Evolutionary conservation across 2,329 filamentous ascomycete species (phyloP), one percentile per base, ranked within the genome.

Genomic region (Pyrenophora tritici-repentis): DNA sequence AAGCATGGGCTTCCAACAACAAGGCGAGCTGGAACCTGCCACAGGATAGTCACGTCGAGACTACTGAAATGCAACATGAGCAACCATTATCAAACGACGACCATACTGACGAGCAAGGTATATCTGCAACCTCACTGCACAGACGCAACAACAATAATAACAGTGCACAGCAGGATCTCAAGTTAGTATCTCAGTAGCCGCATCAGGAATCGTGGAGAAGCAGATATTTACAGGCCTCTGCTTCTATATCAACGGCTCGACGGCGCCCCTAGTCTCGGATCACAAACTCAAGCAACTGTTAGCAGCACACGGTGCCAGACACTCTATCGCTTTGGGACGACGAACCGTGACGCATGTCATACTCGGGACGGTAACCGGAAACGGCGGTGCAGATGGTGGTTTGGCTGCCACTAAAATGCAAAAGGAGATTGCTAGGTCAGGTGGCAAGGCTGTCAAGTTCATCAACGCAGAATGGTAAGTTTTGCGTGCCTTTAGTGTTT

Each of bases 181-280:
- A n/a, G 10, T 20, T 18, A 26, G 44, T 13, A 20, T 41, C 6
- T 36, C 18, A 39, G 39, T 44, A 17, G 10, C 48, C 32, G 16
- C 36, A 7, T 34, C 58, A 18, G 53, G 47, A 24, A 45, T 39
- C 12, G 40, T 34, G 12, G 38, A 67, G 32, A 72, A 64, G 38
- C 70, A 77, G 39, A 82, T 95, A 45, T 92, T 97, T 69, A 75
- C 83, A 37, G 84, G 86, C 13, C 80, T 91, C 17, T 86, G 84
- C 43, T 82, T 96, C 63, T 94, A 93, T 75, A 83, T 97, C 73
- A 96, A 96, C 73, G 91, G 91, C 54, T 92, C 89, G 60, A 96
- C 91, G 2, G 82, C 86, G 53, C 91, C 92, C 1, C 73, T 85
- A 18, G 83, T 96, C 55, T 95, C 90, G 12, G 92, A 97, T 72